Evolutionary conservation across 2,329 filamentous ascomycete genomes (phyloP).

Genomic region (Sporothrix curviconia): DNA sequence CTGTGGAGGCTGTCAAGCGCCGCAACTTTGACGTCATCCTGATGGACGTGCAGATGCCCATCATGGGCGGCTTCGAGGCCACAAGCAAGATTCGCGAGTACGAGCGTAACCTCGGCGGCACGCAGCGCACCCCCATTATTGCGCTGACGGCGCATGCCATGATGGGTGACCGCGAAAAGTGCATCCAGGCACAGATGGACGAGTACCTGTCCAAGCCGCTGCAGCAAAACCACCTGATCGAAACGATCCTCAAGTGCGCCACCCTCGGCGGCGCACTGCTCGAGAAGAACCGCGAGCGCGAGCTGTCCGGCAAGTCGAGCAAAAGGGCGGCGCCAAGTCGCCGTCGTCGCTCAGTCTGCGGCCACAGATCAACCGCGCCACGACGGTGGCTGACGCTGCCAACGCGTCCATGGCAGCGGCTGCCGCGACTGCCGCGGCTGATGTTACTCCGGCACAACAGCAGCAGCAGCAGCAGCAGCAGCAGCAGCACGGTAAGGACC

Average conservation of each 20-base stretch:
- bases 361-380: slow-evolving; percentile 12
- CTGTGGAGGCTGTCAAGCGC: slow-evolving; percentile 83
- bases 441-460: slow-evolving; percentile 24
- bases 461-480: too few relatives aligned
- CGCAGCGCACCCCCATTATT: slow-evolving; percentile 87
- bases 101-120: slow-evolving; percentile 66
- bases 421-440: background rate
- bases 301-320: slow-evolving; percentile 36
- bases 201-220: slow-evolving; percentile 81
- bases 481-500: slow-evolving; percentile 44
- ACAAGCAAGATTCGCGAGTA: slow-evolving; percentile 95
- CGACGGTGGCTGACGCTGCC: slow-evolving; percentile 11
- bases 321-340: slow-evolving; percentile 23
- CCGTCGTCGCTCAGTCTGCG: background rate
- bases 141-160: slow-evolving; percentile 96
- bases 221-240: slow-evolving; percentile 24
- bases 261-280: slow-evolving; percentile 79
- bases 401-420: slow-evolving; percentile 5
- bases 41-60: slow-evolving; percentile 99
- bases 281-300: slow-evolving; percentile 64
- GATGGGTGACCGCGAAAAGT: slow-evolving; percentile 96
- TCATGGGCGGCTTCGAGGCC: slow-evolving; percentile 98
- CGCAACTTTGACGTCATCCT: slow-evolving; percentile 93
- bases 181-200: slow-evolving; percentile 98
- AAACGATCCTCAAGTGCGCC: slow-evolving; percentile 79